These are phyloP conservation scores for Chlorella sp. DNA, from an alignment of 139 green algal species.

Conservation along the genomic window DNA sequence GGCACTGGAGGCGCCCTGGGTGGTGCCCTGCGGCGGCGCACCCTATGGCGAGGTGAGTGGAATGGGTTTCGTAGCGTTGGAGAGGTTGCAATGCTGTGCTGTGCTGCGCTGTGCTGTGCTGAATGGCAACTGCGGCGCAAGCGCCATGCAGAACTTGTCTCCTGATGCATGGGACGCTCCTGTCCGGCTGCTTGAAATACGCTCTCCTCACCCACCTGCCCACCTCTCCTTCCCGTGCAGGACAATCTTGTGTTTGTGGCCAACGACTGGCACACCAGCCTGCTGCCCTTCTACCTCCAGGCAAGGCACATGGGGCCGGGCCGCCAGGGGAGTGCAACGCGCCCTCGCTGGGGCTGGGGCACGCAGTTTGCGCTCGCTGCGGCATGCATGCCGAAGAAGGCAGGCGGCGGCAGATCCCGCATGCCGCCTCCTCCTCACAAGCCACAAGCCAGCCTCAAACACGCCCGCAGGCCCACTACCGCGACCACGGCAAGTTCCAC, in stretches of 20 bases:
- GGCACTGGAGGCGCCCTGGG: conserved; percentile 86
- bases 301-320: conserved; percentile 43
- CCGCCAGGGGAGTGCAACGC: too few relatives aligned
- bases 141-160: not conserved
- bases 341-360: too few relatives aligned
- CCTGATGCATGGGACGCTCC: too few relatives aligned
- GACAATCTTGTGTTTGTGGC: conserved; percentile 90
- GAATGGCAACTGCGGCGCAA: not conserved
- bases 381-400: too few relatives aligned
- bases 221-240: conserved; percentile 70
- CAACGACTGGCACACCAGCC: conserved; percentile 94
- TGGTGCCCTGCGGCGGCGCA: conserved; percentile 82
- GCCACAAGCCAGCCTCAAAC: too few relatives aligned
- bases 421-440: too few relatives aligned
- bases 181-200: not conserved
- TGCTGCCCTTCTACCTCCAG: conserved; percentile 93
- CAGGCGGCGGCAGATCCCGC: too few relatives aligned
- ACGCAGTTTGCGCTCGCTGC: too few relatives aligned
- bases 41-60: conserved; percentile 70
- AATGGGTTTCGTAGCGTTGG: not conserved
- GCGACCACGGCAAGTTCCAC: conserved; percentile 92
- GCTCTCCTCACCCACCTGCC: not conserved
- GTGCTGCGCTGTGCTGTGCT: too few relatives aligned
- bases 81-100: too few relatives aligned
- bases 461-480: conserved; percentile 94